These are phyloP conservation scores for Leishmania braziliensis DNA, from an alignment of 208 protist species.

Conservation along the genomic window DNA sequence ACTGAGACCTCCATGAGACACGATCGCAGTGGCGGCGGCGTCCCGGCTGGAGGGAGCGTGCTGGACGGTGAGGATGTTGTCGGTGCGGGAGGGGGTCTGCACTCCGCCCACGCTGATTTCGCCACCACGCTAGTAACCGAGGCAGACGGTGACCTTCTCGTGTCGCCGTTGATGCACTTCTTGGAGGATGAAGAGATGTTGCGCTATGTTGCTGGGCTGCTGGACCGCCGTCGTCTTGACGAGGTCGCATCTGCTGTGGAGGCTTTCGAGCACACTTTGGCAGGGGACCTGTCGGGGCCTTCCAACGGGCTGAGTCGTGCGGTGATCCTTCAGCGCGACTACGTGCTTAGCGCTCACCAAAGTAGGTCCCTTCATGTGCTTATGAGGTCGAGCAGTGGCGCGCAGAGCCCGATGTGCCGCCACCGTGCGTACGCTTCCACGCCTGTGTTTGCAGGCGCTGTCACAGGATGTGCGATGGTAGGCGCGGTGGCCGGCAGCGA, in stretches of 20 bases:
- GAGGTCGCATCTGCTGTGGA: constrained; percentile 16
- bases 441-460: neutral
- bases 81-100: neutral
- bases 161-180: constrained; percentile 30
- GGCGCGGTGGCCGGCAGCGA: neutral
- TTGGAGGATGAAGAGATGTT: constrained; percentile 25
- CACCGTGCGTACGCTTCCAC: neutral
- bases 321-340: constrained; percentile 4
- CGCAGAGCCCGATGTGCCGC: neutral
- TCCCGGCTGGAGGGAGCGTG: neutral
- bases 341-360: constrained; percentile 2
- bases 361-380: constrained; percentile 1
- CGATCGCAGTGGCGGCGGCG: neutral
- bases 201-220: constrained; percentile 5
- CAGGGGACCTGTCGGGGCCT: neutral
- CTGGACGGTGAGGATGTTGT: neutral
- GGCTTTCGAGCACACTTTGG: neutral
- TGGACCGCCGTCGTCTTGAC: constrained; percentile 13
- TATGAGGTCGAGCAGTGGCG: neutral
- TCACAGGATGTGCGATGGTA: neutral
- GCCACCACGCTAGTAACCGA: constrained; percentile 23
- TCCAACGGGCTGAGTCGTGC: neutral
- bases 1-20: neutral
- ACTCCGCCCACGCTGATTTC: neutral
- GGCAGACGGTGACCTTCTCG: constrained; percentile 29